A percentile compares a stretch with the other conserved stretches of the same genome.
Evolutionary conservation across 176 grass and related monocot genomes (phyloP).

Genomic region (bread wheat (Triticum aestivum)): DNA sequence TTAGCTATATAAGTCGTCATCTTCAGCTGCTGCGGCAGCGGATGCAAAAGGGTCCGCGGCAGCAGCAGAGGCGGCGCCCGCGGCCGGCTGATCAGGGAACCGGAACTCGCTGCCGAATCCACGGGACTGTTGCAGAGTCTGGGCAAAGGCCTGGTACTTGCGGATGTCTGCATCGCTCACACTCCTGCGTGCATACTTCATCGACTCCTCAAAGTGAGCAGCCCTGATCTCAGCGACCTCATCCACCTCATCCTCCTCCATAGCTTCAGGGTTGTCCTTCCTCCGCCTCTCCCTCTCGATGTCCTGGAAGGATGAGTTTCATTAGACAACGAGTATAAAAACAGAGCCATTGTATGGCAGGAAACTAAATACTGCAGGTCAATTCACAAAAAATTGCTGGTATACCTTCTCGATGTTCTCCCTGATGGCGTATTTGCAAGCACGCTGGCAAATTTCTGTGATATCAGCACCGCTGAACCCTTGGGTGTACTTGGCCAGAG

Average conservation of each 20-base stretch:
- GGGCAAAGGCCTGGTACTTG: conserved; percentile 87
- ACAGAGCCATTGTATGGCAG: background rate
- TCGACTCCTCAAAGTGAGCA: conserved; percentile 80
- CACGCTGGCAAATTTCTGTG: conserved; percentile 87
- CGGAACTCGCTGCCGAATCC: conserved; percentile 84
- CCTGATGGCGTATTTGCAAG: conserved; percentile 88
- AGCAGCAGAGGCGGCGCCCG: background rate
- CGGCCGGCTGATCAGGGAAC: conserved; percentile 47
- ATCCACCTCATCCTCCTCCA: conserved; percentile 79
- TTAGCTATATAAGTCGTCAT: conserved; percentile 83
- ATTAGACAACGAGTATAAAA: background rate
- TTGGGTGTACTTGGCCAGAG: conserved; percentile 79
- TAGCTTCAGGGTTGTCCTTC: conserved; percentile 74
- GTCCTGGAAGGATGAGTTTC: conserved; percentile 43
- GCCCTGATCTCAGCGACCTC: conserved; percentile 76
- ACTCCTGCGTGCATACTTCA: conserved; percentile 84
- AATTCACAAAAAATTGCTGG: background rate
- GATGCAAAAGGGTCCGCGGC: conserved; percentile 56
- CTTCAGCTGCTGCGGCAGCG: conserved; percentile 46
- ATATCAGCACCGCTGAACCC: conserved; percentile 94
- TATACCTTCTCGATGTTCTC: conserved; percentile 95
- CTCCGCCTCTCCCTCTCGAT: conserved; percentile 69
- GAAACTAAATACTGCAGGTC: background rate
- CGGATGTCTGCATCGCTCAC: conserved; percentile 80
- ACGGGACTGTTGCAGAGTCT: conserved; percentile 85